Conservation (phyloP, 768 basidiomycete genomes). For the Podaxis pistillaris region DNA sequence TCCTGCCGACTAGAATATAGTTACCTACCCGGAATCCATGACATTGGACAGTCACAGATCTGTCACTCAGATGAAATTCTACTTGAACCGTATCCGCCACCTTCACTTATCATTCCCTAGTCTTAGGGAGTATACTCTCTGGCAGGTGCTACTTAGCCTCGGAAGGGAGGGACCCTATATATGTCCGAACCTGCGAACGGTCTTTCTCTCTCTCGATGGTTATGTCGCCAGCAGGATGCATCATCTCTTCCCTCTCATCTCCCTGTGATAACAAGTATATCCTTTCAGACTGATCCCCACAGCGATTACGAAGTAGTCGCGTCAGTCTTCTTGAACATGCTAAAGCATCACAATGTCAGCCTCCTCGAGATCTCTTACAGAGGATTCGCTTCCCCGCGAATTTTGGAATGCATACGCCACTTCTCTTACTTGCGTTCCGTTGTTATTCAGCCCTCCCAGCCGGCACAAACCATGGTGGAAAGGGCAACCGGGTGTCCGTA, state of each 20-base stretch:
- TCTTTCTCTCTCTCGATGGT: not conserved
- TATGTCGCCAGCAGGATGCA: not conserved
- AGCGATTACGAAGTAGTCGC: not conserved
- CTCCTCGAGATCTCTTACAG: not conserved
- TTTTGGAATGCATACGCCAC: not conserved
- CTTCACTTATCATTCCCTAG: not conserved
- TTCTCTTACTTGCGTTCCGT: not conserved
- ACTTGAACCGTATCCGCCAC: not conserved
- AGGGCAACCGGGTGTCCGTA: not conserved
- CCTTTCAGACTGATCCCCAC: not conserved
- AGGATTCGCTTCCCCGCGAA: not conserved
- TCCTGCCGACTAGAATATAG: too few species aligned
- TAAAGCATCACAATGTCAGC: not conserved
- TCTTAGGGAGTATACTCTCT: not conserved
- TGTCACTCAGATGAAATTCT: not conserved
- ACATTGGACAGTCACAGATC: not conserved
- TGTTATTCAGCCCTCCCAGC: not conserved
- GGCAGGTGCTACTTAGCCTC: not conserved
- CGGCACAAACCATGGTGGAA: not conserved
- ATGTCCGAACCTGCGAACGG: not conserved
- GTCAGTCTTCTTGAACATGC: not conserved
- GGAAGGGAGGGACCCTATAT: not conserved
- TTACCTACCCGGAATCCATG: not conserved
- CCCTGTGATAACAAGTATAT: not conserved
- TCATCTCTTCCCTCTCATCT: not conserved